A percentile compares a stretch with the other conserved stretches of the same genome.
Evolutionary conservation across 2,329 filamentous ascomycete genomes (phyloP).

Genomic region (Tolypocladium endophyticum): DNA sequence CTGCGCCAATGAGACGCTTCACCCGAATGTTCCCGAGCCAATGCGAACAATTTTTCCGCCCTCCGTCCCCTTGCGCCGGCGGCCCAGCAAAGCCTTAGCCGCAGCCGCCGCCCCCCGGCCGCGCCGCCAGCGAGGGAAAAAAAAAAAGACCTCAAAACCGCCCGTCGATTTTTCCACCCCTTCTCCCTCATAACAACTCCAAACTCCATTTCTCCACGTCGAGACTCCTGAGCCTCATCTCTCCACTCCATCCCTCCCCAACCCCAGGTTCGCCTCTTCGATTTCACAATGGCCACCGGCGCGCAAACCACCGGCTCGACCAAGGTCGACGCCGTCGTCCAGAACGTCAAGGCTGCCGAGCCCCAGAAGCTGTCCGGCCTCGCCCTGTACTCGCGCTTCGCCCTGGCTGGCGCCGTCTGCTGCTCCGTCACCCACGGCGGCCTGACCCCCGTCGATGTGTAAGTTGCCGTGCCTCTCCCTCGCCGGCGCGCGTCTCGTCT

Average conservation of each 20-base stretch:
- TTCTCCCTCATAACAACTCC: not conserved
- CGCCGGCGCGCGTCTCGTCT: not conserved
- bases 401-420: conserved; percentile 94
- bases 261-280: not conserved
- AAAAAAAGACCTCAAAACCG: conserved; percentile 3
- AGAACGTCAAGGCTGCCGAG: conserved; percentile 28
- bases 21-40: not conserved
- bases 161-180: not conserved
- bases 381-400: conserved; percentile 86
- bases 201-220: conserved; percentile 19
- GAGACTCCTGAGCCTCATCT: not conserved
- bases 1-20: not conserved
- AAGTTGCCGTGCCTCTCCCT: conserved; percentile 37
- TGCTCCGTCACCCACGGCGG: conserved; percentile 96
- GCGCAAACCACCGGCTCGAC: conserved; percentile 25
- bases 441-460: conserved; percentile 99
- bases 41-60: not conserved
- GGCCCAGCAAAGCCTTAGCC: not conserved
- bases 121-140: not conserved
- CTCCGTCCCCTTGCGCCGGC: not conserved
- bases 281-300: conserved; percentile 33
- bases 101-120: too few relatives aligned
- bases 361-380: conserved; percentile 38
- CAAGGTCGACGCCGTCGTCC: conserved; percentile 34
- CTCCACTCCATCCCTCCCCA: conserved; percentile 1